A percentile compares a stretch with the other conserved stretches of the same genome.
phyloP scores from a whole-genome alignment of 2,329 filamentous ascomycete species.

The Aureobasidium uvarum region DNA sequence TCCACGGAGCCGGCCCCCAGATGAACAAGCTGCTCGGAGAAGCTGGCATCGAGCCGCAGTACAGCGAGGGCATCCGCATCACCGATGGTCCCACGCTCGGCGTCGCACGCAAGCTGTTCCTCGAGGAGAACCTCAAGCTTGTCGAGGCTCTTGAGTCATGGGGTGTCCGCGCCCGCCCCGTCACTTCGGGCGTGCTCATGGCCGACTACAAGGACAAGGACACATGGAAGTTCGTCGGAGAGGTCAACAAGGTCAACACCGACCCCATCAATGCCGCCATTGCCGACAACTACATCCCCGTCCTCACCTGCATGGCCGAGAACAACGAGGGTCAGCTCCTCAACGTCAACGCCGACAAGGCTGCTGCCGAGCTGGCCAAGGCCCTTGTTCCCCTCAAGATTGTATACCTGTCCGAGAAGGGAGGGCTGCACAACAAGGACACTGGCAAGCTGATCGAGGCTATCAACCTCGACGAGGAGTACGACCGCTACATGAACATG shows the following conservation, averaged over 20 bases:
- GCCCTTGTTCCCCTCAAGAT: conserved; percentile 93
- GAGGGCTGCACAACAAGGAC: conserved; percentile 89
- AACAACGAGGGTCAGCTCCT: conserved; percentile 85
- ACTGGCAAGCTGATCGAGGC: conserved; percentile 93
- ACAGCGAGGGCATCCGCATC: conserved; percentile 92
- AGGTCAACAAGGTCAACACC: conserved; percentile 91
- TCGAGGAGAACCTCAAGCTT: conserved; percentile 92
- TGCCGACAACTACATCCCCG: conserved; percentile 83
- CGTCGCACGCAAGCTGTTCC: conserved; percentile 85
- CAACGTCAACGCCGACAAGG: conserved; percentile 97
- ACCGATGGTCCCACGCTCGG: conserved; percentile 94
- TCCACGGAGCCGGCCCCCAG: conserved; percentile 93
- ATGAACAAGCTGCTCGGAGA: conserved; percentile 87
- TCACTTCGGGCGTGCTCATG: conserved; percentile 84
- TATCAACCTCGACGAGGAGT: conserved; percentile 97
- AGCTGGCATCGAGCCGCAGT: conserved; percentile 90
- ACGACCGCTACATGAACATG: conserved; percentile 86
- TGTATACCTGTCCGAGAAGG: conserved; percentile 98
- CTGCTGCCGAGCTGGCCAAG: conserved; percentile 86
- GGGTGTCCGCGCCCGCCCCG: conserved; percentile 82
- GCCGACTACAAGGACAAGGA: conserved; percentile 96
- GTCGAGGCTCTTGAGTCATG: conserved; percentile 86
- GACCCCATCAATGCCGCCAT: conserved; percentile 88
- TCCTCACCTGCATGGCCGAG: conserved; percentile 96
- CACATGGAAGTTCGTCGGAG: conserved; percentile 92